Base-by-base conservation (phyloP, 176 grass and related monocot genomes). In the Miscanthus lutarioriparius region DNA sequence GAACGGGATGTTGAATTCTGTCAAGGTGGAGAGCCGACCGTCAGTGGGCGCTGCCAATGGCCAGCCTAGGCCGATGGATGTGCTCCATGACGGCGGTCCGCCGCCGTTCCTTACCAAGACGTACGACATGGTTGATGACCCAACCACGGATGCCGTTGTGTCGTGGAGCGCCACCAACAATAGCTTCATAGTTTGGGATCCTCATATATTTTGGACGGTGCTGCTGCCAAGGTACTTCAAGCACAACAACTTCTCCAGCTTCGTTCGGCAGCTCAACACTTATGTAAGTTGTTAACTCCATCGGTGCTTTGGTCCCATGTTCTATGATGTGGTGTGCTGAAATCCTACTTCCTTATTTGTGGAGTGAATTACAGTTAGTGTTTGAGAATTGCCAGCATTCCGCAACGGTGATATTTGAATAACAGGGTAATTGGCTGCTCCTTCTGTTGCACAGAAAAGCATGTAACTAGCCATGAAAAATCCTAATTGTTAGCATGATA, bases 231-330 rank as follows among this genome's bases (percentile, higher is more conserved):
- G 80, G 64, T 92, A 92, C 78, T 98, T 98, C 96, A 98, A 98
- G 93, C 96, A 98, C 89, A 92, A 92, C 76, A 98, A 98, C 86
- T 98, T 95, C 93, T 98, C 96, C 53, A 98, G 96, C 87, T 98
- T 98, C 64, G 96, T 98, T 30, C 88, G 96, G 56, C 96, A 95
- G 89, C 91, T 98, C 54, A 98, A 98, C 66, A 98, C 96, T 51
- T 98, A 98, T 47, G 96, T 98, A 86, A 98, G 91, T 82, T 64
- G 1, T 86, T 16, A 28, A 5, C 27, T 49, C 28, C 43, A 22
- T 14, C 19, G 8, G 8, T 45, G 63, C 10, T 83, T 66, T 66
- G n/a, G 17, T 39, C 41, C 53, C 22, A 5, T 65, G 12, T 88
- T 20, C 6, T 80, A 3, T 45, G 22, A 43, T 72, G 13, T 12